Percentiles rank a stretch among this genome's conserved stretches.
Conservation (phyloP, 2,329 filamentous ascomycete species). For the Tolypocladium guangdongense region DNA sequence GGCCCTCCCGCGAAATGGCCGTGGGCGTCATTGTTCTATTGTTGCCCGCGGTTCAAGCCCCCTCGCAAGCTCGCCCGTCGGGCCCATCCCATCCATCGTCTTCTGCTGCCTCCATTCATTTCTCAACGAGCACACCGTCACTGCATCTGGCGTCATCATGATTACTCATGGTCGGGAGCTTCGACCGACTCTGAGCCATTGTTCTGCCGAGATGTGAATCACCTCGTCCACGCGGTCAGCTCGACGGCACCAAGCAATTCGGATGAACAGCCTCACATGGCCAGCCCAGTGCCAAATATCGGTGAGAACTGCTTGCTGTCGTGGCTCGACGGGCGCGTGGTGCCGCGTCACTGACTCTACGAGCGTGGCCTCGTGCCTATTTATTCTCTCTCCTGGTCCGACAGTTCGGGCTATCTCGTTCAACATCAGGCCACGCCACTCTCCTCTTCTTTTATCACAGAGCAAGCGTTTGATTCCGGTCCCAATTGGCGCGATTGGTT, state of each 20-base stretch:
- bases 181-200: neutral
- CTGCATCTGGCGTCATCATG: neutral
- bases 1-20: neutral
- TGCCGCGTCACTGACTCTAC: neutral
- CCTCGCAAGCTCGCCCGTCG: neutral
- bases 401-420: neutral
- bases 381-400: neutral
- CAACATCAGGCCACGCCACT: conserved; percentile 1
- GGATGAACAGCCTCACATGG: neutral
- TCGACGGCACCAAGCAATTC: neutral
- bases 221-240: neutral
- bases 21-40: neutral
- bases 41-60: neutral
- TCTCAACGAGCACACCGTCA: neutral
- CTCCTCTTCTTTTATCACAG: neutral
- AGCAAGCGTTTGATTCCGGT: neutral
- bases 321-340: neutral
- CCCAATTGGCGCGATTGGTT: neutral
- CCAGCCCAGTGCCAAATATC: neutral
- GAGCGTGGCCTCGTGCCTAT: neutral
- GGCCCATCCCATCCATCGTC: neutral
- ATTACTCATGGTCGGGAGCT: neutral
- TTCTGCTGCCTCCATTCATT: neutral
- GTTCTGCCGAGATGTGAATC: neutral
- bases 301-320: neutral